A percentile compares a stretch with the other conserved stretches of the same genome.
phyloP scores from a whole-genome alignment of 2,329 filamentous ascomycete genomes.

The Penicillium sp. region DNA sequence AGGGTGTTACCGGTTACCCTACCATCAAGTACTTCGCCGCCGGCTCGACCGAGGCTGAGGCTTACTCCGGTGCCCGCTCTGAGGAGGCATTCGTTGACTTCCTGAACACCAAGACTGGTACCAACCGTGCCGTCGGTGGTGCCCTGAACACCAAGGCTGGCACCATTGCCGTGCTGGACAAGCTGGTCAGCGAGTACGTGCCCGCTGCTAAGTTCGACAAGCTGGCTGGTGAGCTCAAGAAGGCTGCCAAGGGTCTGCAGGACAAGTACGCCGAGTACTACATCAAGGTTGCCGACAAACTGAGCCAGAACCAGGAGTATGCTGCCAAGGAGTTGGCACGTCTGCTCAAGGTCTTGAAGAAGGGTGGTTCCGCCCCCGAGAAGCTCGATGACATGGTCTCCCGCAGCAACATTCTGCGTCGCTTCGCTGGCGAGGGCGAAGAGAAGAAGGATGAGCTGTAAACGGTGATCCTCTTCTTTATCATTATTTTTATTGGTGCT shows the following conservation, averaged over 20 bases:
- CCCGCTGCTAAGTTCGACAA: slow-evolving; percentile 63
- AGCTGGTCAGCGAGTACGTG: slow-evolving; percentile 69
- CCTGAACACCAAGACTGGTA: slow-evolving; percentile 86
- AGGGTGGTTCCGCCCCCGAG: slow-evolving; percentile 78
- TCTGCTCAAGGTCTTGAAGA: slow-evolving; percentile 75
- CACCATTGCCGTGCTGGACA: slow-evolving; percentile 76
- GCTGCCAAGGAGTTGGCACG: slow-evolving; percentile 82
- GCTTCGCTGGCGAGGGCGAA: slow-evolving; percentile 65
- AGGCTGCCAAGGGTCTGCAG: slow-evolving; percentile 66
- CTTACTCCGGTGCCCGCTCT: slow-evolving; percentile 73
- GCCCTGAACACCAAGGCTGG: slow-evolving; percentile 76
- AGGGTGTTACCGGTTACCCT: slow-evolving; percentile 83
- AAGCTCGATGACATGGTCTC: slow-evolving; percentile 86
- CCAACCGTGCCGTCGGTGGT: slow-evolving; percentile 79
- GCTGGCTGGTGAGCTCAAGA: slow-evolving; percentile 69
- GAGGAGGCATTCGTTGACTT: slow-evolving; percentile 77
- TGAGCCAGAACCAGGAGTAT: slow-evolving; percentile 73
- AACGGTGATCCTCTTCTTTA: slow-evolving; percentile 21
- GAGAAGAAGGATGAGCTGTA: slow-evolving; percentile 73
- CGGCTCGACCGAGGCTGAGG: slow-evolving; percentile 69
- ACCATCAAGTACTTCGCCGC: slow-evolving; percentile 98
- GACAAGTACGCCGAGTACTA: slow-evolving; percentile 94
- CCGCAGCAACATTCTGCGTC: slow-evolving; percentile 84
- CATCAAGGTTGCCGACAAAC: slow-evolving; percentile 84
- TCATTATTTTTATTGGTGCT: slow-evolving; percentile 18